Evolutionary conservation across 805 yeast species (phyloP).

Genomic region (Kuraishia borneana): DNA sequence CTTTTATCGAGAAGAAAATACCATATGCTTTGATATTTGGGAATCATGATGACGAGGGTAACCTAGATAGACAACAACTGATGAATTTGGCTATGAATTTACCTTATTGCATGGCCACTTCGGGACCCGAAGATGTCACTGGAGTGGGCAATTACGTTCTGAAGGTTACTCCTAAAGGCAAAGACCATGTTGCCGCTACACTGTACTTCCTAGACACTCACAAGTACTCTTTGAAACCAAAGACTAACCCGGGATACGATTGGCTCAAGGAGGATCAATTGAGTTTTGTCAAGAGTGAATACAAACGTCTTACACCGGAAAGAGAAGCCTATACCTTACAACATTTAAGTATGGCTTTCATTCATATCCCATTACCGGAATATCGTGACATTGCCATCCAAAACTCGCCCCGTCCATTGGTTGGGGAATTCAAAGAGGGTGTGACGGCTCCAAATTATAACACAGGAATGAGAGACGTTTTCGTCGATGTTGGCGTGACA

Average conservation of each 20-base stretch:
- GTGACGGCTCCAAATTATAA: constrained; percentile 70
- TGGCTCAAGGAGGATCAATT: constrained; percentile 69
- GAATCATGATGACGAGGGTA: constrained; percentile 90
- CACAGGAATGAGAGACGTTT: constrained; percentile 48
- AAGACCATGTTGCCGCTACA: constrained; percentile 33
- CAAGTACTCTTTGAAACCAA: constrained; percentile 57
- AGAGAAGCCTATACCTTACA: constrained; percentile 23
- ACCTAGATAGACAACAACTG: constrained; percentile 44
- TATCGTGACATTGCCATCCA: constrained; percentile 36
- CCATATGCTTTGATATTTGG: constrained; percentile 88
- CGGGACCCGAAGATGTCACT: constrained; percentile 56
- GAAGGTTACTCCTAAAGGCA: constrained; percentile 32
- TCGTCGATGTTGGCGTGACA: constrained; percentile 58
- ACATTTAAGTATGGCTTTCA: constrained; percentile 75
- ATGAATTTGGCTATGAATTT: constrained; percentile 44
- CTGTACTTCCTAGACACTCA: constrained; percentile 82
- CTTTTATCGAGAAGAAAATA: constrained; percentile 53
- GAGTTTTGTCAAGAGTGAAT: constrained; percentile 34
- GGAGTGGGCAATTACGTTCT: constrained; percentile 80
- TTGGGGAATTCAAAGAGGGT: constrained; percentile 63
- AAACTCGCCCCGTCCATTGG: constrained; percentile 16
- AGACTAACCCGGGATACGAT: constrained; percentile 67
- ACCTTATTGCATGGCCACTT: constrained; percentile 55
- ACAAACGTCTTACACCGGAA: constrained; percentile 16
- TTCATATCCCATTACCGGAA: constrained; percentile 92